Percentiles rank a stretch among this genome's conserved stretches.
These are phyloP conservation scores for Lentinula aciculospora DNA, from an alignment of 768 basidiomycete species.

Conservation along the genomic window DNA sequence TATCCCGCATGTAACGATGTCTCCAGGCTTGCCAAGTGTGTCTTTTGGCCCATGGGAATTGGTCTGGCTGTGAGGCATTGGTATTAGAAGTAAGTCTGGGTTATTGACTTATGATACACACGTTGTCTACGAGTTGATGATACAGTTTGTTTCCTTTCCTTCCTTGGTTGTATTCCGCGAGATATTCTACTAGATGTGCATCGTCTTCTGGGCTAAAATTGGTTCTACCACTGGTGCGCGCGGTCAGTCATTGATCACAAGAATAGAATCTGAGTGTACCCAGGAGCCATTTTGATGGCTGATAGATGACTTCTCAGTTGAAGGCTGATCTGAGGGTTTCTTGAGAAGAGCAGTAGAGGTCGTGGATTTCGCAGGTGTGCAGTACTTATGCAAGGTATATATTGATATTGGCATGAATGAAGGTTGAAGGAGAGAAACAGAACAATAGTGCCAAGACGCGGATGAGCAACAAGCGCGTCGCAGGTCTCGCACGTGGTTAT, in stretches of 20 bases:
- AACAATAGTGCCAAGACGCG: no score
- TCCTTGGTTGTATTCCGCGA: background rate
- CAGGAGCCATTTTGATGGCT: background rate
- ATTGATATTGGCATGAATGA: no score
- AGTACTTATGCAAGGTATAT: no score
- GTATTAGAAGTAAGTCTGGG: background rate
- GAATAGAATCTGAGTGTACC: background rate
- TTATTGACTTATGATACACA: background rate
- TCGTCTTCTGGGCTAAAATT: background rate
- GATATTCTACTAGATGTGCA: background rate
- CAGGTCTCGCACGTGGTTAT: no score
- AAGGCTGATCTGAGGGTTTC: no score
- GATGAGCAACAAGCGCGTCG: no score
- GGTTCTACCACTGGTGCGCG: background rate
- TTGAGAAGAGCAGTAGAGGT: no score
- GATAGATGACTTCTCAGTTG: background rate
- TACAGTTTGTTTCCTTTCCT: background rate
- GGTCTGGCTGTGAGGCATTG: background rate
- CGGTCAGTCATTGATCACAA: background rate
- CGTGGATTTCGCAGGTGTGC: no score
- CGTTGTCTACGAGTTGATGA: background rate
- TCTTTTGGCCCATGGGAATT: background rate
- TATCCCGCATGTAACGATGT: background rate
- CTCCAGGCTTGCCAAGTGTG: slow-evolving; percentile 4
- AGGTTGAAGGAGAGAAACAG: no score